Base-by-base conservation (phyloP, 1,284 basidiomycete species). In the Cerioporus squamosus region DNA sequence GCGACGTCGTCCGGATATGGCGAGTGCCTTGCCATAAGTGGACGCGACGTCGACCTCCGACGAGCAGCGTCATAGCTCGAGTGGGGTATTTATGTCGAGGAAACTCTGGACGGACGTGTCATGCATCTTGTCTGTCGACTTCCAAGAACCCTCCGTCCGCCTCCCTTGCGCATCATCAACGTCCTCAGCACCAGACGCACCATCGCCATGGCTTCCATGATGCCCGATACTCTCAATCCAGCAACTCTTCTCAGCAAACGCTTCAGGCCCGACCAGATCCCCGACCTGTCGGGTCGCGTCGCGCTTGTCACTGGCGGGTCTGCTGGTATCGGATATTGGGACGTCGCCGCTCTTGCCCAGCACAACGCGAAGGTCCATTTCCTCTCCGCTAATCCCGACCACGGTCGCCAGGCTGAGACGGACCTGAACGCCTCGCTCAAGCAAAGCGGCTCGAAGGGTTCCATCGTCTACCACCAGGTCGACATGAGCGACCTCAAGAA, bases 381-480 rank as follows among this genome's bases (percentile, higher is more conserved):
- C 55, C 58, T 71, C 23, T 72, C 70, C 23, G 67, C 71, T 12
- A 63, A 57, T 44, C 40, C 57, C 2, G 55, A 63, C 7, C 68
- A 71, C 48, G 72, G 72, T 36, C 68, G 64, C 44, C 51, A 66
- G 15, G 67, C 69, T 1, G 75, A 78, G 38, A 67, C 70, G 2
- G 74, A 76, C 53, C 68, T 70, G 44, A 70, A 70, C 52, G 47
- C 79, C 26, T 85, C 90, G 64, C 77, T 91, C 55, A 79, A 83
- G 59, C 91, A 95, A 71, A 87, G 90, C 42, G 80, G 88, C 15
- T 83, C 86, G 39, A 91, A 62, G 20, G 71, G 70, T 9, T 66
- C 68, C 5, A 60, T 71, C 24, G 58, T 61, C 12, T 73, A 69
- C 66, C 55, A 66, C 42, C 67, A 67, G 22, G 56, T 67, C 47